These are phyloP conservation scores for Verticillium nubilum DNA, from an alignment of 2,329 filamentous ascomycete genomes.

Conservation along the genomic window DNA sequence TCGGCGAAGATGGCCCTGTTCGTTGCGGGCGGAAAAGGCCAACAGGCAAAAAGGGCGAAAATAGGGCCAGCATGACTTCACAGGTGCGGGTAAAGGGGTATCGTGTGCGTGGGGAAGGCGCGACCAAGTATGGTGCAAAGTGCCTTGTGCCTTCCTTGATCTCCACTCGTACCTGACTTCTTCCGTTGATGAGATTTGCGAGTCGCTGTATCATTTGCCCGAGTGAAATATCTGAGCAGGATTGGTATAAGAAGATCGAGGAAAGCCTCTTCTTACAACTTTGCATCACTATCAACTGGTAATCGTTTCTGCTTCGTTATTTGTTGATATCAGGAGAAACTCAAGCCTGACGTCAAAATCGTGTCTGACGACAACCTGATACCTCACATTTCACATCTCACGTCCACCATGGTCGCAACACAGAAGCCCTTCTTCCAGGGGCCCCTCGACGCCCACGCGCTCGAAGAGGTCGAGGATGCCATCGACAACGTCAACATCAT, in stretches of 20 bases:
- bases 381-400: no score
- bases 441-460: conserved; percentile 19
- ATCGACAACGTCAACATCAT: conserved; percentile 52
- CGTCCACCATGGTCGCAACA: conserved; percentile 3
- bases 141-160: neutral
- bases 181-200: neutral
- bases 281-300: neutral
- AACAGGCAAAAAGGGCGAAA: no score
- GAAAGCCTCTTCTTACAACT: neutral
- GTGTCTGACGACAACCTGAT: no score
- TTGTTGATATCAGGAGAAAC: neutral
- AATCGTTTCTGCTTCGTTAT: neutral
- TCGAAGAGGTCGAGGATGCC: conserved; percentile 39
- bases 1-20: neutral
- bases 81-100: neutral
- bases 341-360: no score
- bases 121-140: neutral
- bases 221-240: neutral
- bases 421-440: conserved; percentile 9
- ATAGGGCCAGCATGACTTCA: neutral
- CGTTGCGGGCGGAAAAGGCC: neutral
- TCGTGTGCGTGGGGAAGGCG: neutral
- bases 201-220: neutral
- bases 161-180: neutral
- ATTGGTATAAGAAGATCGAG: neutral